These are phyloP conservation scores for Taphrina communis DNA, from an alignment of 1,139 yeast genomes.

Conservation along the genomic window DNA sequence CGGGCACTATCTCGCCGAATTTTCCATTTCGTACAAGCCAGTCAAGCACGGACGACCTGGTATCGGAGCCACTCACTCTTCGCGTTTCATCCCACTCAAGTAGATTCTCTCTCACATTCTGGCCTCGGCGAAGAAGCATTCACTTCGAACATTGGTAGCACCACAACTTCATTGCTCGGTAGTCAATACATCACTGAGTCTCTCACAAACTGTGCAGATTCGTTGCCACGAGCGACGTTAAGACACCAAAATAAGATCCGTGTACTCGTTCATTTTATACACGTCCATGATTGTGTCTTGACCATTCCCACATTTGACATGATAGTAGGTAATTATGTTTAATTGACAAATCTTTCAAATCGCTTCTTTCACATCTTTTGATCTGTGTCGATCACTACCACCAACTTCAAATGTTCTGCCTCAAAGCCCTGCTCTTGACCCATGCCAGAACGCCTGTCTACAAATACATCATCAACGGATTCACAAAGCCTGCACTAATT, in stretches of 20 bases:
- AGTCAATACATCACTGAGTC: constrained; percentile 30
- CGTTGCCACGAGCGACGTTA: constrained; percentile 33
- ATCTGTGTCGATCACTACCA: too few species aligned
- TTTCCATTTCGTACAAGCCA: constrained; percentile 99
- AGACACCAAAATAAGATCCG: constrained; percentile 8
- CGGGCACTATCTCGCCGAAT: constrained; percentile 99
- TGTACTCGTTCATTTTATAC: too few species aligned
- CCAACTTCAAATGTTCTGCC: too few species aligned
- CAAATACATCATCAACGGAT: not conserved
- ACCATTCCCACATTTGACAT: not conserved
- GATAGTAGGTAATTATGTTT: not conserved
- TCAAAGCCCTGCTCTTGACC: not conserved
- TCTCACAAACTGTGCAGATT: constrained; percentile 36
- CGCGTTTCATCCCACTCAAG: constrained; percentile 76
- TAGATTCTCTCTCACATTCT: constrained; percentile 47
- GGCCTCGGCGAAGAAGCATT: not conserved
- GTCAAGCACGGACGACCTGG: constrained; percentile 99
- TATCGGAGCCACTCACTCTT: constrained; percentile 75
- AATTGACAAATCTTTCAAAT: not conserved
- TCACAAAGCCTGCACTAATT: not conserved
- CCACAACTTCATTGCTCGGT: not conserved
- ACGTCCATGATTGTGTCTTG: too few species aligned
- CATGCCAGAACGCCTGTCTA: not conserved
- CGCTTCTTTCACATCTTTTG: not conserved
- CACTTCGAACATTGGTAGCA: not conserved